phyloP scores from a whole-genome alignment of 192 early-diverging fungal species.

The Gaertneriomyces sp. region DNA sequence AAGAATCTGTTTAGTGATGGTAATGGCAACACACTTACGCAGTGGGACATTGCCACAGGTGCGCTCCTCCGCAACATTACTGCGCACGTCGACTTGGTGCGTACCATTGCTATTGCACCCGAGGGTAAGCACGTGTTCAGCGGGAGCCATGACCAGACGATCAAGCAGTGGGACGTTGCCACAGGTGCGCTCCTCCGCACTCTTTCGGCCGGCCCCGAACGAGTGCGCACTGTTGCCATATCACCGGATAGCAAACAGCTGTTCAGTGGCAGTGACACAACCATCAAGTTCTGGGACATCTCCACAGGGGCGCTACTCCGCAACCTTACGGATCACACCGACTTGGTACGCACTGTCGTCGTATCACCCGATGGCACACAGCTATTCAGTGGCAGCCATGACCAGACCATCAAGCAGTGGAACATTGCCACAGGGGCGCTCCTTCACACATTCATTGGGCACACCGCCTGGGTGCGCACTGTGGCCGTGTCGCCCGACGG shows the following conservation, averaged over 20 bases:
- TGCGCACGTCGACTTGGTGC: background rate
- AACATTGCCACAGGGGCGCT: background rate
- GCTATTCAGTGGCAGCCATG: background rate
- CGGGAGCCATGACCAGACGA: background rate
- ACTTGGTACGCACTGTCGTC: background rate
- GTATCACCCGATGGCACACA: background rate
- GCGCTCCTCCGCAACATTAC: background rate
- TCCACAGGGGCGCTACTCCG: background rate
- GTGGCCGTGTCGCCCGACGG: background rate
- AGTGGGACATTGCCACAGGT: background rate
- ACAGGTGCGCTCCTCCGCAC: background rate
- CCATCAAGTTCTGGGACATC: background rate
- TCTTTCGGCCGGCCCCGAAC: background rate
- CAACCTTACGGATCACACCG: background rate
- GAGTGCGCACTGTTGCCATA: background rate
- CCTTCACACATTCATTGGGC: background rate
- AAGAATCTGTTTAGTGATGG: background rate
- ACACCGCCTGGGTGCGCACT: background rate
- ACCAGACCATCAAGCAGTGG: background rate
- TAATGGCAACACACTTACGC: background rate
- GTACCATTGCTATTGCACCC: background rate
- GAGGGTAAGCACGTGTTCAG: background rate
- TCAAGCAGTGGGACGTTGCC: background rate
- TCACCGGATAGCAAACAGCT: background rate
- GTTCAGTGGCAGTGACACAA: background rate